Base-by-base conservation (phyloP, 169 alveolate species). In the Plasmodium blacklocki region DNA sequence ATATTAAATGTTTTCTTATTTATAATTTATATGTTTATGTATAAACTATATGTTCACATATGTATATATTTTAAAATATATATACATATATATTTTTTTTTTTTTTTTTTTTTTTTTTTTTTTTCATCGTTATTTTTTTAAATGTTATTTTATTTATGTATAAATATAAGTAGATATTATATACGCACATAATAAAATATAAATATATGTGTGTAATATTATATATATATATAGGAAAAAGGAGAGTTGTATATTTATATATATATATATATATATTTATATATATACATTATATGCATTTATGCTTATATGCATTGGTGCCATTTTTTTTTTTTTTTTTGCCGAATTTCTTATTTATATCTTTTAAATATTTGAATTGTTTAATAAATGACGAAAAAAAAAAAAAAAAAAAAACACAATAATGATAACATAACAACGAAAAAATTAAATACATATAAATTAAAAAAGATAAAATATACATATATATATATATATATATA, bases 271-370 rank as follows among this genome's bases (percentile, higher is more conserved):
- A 7, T 52, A 15, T 52, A 18, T 59, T n/a, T n/a, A n/a, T n/a
- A n/a, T n/a, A n/a, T n/a, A n/a, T n/a, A n/a, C 0, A n/a, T 29
- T 52, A 52, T 14, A n/a, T 52, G 19, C 54, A n/a, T 74, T 23
- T 60, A 15, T 60, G n/a, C n/a, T 11, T 62, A 18, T 18, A 62
- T 18, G 71, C 21, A 62, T 62, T 15, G 2, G 21, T 18, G 62
- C 62, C 62, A 12, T 52, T 52, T 52, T 12, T 73, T 73, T 14
- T 73, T 21, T 50, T 73, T 56, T 73, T 52, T 45, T 58, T 60
- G 86, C 19, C 6, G 15, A 12, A 62, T 62, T 62, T 23, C 9
- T 62, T 18, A 19, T 62, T 23, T 5, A 62, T 11, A 66, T 52
- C 3, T 52, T 32, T 32, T 32, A 32, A 32, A 32, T 32, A 32